Base-by-base conservation (phyloP, 441 rosid genomes). In the Populus hybrid region DNA sequence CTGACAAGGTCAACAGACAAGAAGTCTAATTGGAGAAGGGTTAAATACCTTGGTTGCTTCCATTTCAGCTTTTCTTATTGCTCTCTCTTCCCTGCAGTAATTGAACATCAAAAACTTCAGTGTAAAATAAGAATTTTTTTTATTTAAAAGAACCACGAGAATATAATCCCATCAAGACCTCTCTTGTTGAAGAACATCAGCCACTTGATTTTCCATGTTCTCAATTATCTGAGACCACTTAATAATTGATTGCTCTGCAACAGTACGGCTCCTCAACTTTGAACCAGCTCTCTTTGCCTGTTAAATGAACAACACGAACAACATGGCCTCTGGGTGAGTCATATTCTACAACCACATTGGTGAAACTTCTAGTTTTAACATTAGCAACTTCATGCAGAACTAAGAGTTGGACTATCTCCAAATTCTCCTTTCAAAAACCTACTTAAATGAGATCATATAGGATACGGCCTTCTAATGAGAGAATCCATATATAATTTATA, bases 41-140 rank as follows among this genome's bases (percentile, higher is more conserved):
- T 23, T 26, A 40, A 76, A n/a, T 88, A 93, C 99, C 98, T 97
- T 97, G 69, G 93, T 91, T 66, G 84, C 97, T 85, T 92, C 94
- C 99, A 94, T 97, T 85, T 94, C 99, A 87, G 97, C 99, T 88
- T 92, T 94, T 84, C 99, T 88, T 74, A 94, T 80, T 78, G 90
- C 93, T 85, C 87, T 84, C 87, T 97, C 99, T 80, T 93, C 95
- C 91, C 97, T 97, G 91, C 82, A 86, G 75, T 74, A 70, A 77
- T 46, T 71, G 77, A 78, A 73, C 63, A 82, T 70, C 34, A 28
- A 68, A 57, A 76, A 81, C 30, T 70, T 68, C 72, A 77, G 26
- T 40, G 23, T 36, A 65, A 18, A 77, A 70, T 38, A 74, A 40
- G 42, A 14, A 69, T 23, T 73, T 32, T 1, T 30, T 40, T 70